Percentiles rank a stretch among this genome's conserved stretches.
Evolutionary conservation across 306 rosid genomes (phyloP).

Genomic region (Vigna hirtella): DNA sequence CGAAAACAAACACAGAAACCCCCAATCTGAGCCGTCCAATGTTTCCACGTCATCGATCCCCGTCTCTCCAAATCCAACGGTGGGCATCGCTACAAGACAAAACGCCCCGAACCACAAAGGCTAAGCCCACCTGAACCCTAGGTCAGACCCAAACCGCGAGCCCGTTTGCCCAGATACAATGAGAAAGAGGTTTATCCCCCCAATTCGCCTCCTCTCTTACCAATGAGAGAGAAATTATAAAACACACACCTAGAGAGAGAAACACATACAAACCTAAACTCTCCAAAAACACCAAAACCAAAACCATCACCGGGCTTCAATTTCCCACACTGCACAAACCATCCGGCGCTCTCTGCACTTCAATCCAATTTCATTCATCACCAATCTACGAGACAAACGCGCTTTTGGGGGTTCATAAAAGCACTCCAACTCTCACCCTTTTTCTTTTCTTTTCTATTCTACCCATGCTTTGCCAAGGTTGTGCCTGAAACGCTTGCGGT

Average conservation of each 20-base stretch:
- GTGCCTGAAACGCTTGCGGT: background rate
- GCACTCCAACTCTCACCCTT: background rate
- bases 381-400: background rate
- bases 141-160: slow-evolving; percentile 53
- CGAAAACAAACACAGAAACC: slow-evolving; percentile 80
- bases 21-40: slow-evolving; percentile 58
- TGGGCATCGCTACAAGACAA: background rate
- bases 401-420: background rate
- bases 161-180: slow-evolving; percentile 26
- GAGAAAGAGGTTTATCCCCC: slow-evolving; percentile 63
- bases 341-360: background rate
- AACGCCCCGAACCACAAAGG: slow-evolving; percentile 40
- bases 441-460: too few species aligned
- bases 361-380: background rate
- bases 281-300: background rate
- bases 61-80: slow-evolving; percentile 51
- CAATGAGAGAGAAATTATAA: slow-evolving; percentile 43
- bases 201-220: slow-evolving; percentile 41
- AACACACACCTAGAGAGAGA: slow-evolving; percentile 39
- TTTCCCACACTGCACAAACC: background rate
- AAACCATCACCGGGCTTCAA: background rate
- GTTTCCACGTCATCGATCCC: slow-evolving; percentile 66
- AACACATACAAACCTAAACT: slow-evolving; percentile 26
- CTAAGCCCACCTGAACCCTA: slow-evolving; percentile 61
- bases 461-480: background rate